Evolutionary conservation across 495 filamentous ascomycete genomes (phyloP).

Genomic region (Echria macrotheca): DNA sequence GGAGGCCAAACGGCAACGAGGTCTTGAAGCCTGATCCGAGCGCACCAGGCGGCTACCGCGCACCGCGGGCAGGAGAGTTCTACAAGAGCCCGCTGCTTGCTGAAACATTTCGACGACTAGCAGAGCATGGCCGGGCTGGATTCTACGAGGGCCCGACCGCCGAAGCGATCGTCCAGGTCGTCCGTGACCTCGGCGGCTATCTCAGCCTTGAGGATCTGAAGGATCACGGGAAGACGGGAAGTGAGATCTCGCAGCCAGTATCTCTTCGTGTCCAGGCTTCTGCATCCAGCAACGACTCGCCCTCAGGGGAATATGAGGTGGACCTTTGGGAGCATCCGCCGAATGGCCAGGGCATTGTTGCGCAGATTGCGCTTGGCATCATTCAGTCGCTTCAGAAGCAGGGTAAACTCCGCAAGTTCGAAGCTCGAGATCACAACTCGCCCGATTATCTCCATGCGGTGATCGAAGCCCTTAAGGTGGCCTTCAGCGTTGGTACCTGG

Average conservation of each 20-base stretch:
- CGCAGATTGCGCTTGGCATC: conserved; percentile 77
- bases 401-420: conserved; percentile 49
- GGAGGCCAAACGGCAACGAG: conserved; percentile 61
- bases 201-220: conserved; percentile 67
- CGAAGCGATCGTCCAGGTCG: conserved; percentile 62
- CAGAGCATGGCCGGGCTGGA: conserved; percentile 64
- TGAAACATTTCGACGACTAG: conserved; percentile 63
- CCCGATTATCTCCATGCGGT: conserved; percentile 66
- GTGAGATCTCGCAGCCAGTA: conserved; percentile 65
- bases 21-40: conserved; percentile 64
- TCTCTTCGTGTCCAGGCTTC: conserved; percentile 30
- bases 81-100: conserved; percentile 68
- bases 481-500: conserved; percentile 76
- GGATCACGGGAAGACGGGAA: conserved; percentile 41
- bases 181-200: conserved; percentile 61
- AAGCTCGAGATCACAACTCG: conserved; percentile 17
- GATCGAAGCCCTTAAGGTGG: conserved; percentile 74
- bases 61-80: conserved; percentile 65
- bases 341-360: conserved; percentile 82
- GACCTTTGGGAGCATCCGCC: conserved; percentile 79
- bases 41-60: conserved; percentile 48
- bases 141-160: conserved; percentile 76
- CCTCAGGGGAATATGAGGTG: conserved; percentile 3
- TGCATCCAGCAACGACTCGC: not conserved
- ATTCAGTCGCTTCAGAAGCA: conserved; percentile 65